phyloP scores from a whole-genome alignment of 345 rosid species.

The Acer negundo region DNA sequence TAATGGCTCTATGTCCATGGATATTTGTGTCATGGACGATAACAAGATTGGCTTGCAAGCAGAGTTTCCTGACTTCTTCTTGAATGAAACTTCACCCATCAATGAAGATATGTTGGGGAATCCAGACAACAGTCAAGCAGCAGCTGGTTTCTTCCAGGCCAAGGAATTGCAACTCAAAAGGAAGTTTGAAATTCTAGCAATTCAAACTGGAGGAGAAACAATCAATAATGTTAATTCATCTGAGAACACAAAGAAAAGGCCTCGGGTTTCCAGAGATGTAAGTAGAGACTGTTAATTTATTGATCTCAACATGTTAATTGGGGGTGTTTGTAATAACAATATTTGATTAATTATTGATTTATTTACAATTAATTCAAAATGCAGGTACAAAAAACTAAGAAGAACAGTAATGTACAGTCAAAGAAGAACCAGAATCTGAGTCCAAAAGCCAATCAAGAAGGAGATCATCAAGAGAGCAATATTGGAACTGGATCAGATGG shows the following conservation, averaged over 20 bases:
- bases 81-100: conserved; percentile 22
- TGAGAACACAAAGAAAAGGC: conserved; percentile 35
- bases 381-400: conserved; percentile 29
- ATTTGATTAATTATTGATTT: not conserved
- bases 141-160: conserved; percentile 15
- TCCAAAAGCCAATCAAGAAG: conserved; percentile 29
- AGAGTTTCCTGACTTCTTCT: conserved; percentile 24
- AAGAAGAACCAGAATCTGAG: conserved; percentile 46
- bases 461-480: conserved; percentile 28
- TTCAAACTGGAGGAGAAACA: conserved; percentile 12
- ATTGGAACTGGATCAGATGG: conserved; percentile 44
- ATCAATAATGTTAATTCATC: conserved; percentile 23
- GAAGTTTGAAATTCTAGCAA: conserved; percentile 30
- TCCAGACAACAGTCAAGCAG: conserved; percentile 12
- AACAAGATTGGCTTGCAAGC: conserved; percentile 12
- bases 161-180: conserved; percentile 41
- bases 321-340: not conserved
- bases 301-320: not conserved
- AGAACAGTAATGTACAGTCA: conserved; percentile 27
- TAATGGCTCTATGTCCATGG: conserved; percentile 23
- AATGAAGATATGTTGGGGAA: conserved; percentile 18
- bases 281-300: conserved; percentile 12
- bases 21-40: conserved; percentile 33
- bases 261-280: conserved; percentile 44
- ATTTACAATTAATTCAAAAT: not conserved